Evolutionary conservation across 331 rosid genomes (phyloP), one percentile per base, ranked within the genome.

Genomic region (Spiraea crenata): DNA sequence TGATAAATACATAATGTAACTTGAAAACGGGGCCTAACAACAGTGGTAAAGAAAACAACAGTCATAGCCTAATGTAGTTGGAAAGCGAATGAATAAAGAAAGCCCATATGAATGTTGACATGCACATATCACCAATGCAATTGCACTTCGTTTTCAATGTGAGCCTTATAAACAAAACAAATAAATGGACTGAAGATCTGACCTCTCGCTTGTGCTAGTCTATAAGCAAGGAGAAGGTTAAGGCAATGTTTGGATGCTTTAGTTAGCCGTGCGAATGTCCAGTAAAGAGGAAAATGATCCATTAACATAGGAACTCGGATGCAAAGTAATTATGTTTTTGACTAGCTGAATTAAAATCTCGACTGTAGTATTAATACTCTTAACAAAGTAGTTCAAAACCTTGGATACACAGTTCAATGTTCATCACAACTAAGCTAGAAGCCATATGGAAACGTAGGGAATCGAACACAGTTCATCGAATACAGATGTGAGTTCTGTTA

Each of bases 241-340:
- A 77, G 85, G 74, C 78, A 56, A 48, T 0, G 82, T 77, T 72
- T 79, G 76, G 78, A 50, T 73, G 63, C 65, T 78, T 74, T 65
- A 69, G 65, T 62, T 65, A n/a, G n/a, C n/a, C n/a, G n/a, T n/a
- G n/a, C n/a, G n/a, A n/a, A n/a, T n/a, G n/a, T n/a, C n/a, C n/a
- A n/a, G n/a, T n/a, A n/a, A n/a, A n/a, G n/a, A n/a, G 31, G 31
- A 25, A 25, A 25, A 25, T 25, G 31, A 25, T 25, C 1, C 31
- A 25, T 25, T 25, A 2, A 25, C 31, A 2, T 25, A 25, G 31
- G 31, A 25, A 25, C 2, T 25, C 2, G 31, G 31, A 2, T 25
- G 31, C 2, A 25, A 25, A 25, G 31, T 25, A 25, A 25, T 25
- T 2, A 25, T 25, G 2, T 2, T 25, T 25, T 25, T 25, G 2